Base-by-base conservation (phyloP, 1,139 yeast species). In the Candida sp. region DNA sequence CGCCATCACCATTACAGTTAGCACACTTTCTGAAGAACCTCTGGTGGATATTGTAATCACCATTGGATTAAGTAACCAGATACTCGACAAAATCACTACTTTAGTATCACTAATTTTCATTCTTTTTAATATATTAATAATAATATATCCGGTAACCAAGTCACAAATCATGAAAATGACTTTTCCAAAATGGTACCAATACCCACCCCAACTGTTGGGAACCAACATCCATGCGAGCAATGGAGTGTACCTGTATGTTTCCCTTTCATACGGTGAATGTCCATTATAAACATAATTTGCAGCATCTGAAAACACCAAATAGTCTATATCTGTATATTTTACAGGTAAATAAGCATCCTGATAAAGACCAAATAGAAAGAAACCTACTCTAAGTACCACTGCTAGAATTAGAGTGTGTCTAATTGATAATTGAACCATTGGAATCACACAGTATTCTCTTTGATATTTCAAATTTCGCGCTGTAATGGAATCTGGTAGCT, bases 61-160 rank as follows among this genome's bases (percentile, higher is more conserved):
- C 95, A 93, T 87, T 9, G 99, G 99, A 61, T 93, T 93, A 53
- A 89, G 71, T 35, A 93, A 70, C 99, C 99, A 93, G 4, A 90
- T 68, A 1, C 85, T 66, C 30, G 83, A 63, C 46, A 81, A 70
- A 9, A 70, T 43, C 21, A 73, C 52, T 19, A 73, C 68, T 40
- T 66, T 67, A 7, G 53, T 46, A 38, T 57, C 55, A 5, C 63
- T 51, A 36, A 47, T 48, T 9, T 60, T 46, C 11, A 44, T 41
- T 22, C 34, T 34, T 6, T 38, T 34, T 39, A 63, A 49, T 29
- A 84, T 60, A 45, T 68, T 66, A 41, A 78, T 57, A 36, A 89
- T 81, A 42, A 91, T 61, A 39, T 73, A 60, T 0, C 99, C 99
- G 0, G 98, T 90, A 1, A 88, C 57, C 41, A 93, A 58, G 62